Evolutionary conservation across 192 early-diverging fungal species (phyloP), one percentile per base, ranked within the genome.

Genomic region (Paraglomus brasilianum): DNA sequence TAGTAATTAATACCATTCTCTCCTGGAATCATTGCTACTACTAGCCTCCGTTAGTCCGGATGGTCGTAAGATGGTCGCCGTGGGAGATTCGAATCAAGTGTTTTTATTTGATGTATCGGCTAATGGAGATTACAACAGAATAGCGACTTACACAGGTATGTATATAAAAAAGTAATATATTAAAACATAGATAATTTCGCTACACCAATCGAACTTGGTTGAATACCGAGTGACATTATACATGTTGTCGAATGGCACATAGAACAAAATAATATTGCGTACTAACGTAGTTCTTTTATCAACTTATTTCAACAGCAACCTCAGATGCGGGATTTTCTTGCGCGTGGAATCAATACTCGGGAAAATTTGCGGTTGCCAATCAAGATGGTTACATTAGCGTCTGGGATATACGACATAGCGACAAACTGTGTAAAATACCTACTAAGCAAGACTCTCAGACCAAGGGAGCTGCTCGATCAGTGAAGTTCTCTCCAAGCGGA

Each of bases 301-400:
- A 47, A 9, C 11, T 39, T 9, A 13, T 57, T 61, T 61, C 13
- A 46, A 40, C 75, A 80, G 94, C 87, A 0, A 83, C 87, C 9
- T 87, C 81, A 45, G 94, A 96, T 64, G 92, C 96, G 0, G 90
- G 91, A 8, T 98, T 97, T 69, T 95, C 92, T 7, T 96, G 95
- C 75, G 87, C 95, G 36, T 98, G 95, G 93, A 97, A 91, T 75
- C 93, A 95, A 63, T 80, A 87, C 14, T 94, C 92, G 1, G 91
- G 94, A 67, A 92, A 88, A 72, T 98, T 98, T 83, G 96, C 96
- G 0, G 95, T 98, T 1, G 95, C 94, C 10, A 94, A 89, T 77
- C 93, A 96, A 75, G 92, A 97, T 76, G 96, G 96, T 8, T 92
- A 77, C 67, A 93, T 95, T 8, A 89, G 86, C 50, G 92, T 98